Evolutionary conservation across 306 rosid genomes (phyloP), one percentile per base, ranked within the genome.

Genomic region (Vigna reflexopilosa): DNA sequence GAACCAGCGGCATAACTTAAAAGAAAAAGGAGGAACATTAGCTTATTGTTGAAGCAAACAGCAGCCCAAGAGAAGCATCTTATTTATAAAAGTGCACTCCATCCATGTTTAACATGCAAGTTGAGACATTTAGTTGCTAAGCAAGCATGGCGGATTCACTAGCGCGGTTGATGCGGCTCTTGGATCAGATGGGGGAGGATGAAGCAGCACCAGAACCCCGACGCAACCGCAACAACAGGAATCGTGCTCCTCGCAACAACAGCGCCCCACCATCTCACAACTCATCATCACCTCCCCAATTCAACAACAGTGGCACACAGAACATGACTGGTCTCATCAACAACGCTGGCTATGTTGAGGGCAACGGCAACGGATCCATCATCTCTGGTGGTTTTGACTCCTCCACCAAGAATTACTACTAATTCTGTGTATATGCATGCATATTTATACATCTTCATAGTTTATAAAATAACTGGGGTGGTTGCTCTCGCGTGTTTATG

Each of bases 281-380:
- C 19, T 42, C 47, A 42, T 20, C 67, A 0, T 20, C 67, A 0
- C 44, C 80, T 4, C 7, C n/a, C 5, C 16, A 45, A 45, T n/a
- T 54, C 15, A 13, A 15, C 63, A 63, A 76, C 32, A 14, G 50
- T 0, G 82, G 86, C 32, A 47, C 71, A 28, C 86, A 48, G 11
- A 38, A 64, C 58, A 56, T 77, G 75, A 24, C 28, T 9, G 86
- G 79, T 72, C 82, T 65, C 49, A 72, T 77, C 24, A 77, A 82
- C 79, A 82, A 82, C 72, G 9, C 72, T 8, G 86, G 86, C 47
- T 72, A 48, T 50, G 68, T 47, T 19, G 0, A 34, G 16, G 86
- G 86, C 32, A 47, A 82, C 30, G 79, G 79, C 70, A 82, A 82
- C 44, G 86, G 82, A 56, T 34, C 66, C 50, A 22, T 82, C 71